Evolutionary conservation across 2,329 filamentous ascomycete genomes (phyloP).

Genomic region (Pezicula radicicola): DNA sequence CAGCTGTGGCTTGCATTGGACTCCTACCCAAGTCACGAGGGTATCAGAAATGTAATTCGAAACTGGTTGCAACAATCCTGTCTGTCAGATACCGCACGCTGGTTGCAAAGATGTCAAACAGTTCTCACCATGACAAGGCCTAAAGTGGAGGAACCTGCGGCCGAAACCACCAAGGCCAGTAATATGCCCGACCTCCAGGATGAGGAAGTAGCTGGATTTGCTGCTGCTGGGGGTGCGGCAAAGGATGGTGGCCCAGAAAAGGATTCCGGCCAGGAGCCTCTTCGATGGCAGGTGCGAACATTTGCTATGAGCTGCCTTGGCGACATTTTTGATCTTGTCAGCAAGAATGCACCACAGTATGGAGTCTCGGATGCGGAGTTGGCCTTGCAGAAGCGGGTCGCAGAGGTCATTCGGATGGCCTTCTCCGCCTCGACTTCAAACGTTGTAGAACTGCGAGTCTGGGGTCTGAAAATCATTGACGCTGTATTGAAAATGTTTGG

Average conservation of each 20-base stretch:
- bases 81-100: slow-evolving; percentile 73
- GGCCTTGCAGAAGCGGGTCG: slow-evolving; percentile 78
- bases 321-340: slow-evolving; percentile 76
- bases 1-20: slow-evolving; percentile 90
- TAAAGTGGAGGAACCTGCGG: slow-evolving; percentile 51
- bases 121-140: slow-evolving; percentile 84
- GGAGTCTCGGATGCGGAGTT: slow-evolving; percentile 75
- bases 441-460: slow-evolving; percentile 84
- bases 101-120: slow-evolving; percentile 85
- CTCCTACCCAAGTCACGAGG: slow-evolving; percentile 68
- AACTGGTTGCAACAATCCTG: slow-evolving; percentile 95
- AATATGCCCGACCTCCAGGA: slow-evolving; percentile 80
- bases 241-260: slow-evolving; percentile 54
- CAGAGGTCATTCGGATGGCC: slow-evolving; percentile 92
- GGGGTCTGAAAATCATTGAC: slow-evolving; percentile 91
- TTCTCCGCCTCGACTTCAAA: slow-evolving; percentile 96
- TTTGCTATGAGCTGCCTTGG: slow-evolving; percentile 89
- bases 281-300: slow-evolving; percentile 93
- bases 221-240: slow-evolving; percentile 60
- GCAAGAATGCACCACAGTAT: slow-evolving; percentile 74
- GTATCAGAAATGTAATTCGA: slow-evolving; percentile 80
- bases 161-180: slow-evolving; percentile 42
- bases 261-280: slow-evolving; percentile 72
- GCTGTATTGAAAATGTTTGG: slow-evolving; percentile 95
- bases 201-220: slow-evolving; percentile 95